Evolutionary conservation across 805 yeast species (phyloP), one percentile per base, ranked within the genome.

Genomic region (Sugiyamaella lignohabitans): DNA sequence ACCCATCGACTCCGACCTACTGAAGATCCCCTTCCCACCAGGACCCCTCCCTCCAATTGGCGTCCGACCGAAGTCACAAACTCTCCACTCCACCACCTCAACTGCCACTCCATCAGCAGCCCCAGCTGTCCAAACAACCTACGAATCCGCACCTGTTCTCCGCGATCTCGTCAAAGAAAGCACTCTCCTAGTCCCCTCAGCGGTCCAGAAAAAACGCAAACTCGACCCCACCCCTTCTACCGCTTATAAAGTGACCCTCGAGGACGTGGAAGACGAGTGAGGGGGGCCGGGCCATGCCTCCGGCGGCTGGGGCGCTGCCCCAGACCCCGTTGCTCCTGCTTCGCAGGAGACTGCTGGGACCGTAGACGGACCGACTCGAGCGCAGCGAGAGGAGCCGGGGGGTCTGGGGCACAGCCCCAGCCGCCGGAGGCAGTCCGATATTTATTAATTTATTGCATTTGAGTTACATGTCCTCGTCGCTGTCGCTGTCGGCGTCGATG

Each of bases 11-110:
- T 50, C 56, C 10, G 54, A 27, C 32, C 32, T 62, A 3, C 23
- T 43, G 11, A 42, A 47, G 14, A 63, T 67, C n/a, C 64, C 64
- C n/a, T 43, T 62, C n/a, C 71, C 70, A 4, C 14, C 16, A 35
- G 11, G 48, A 34, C 32, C n/a, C 27, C 38, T 14, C 4, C 41
- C 8, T 16, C 40, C 14, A 32, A 20, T 14, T 38, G 51, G 52
- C 14, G 19, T 24, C 19, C 22, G 38, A 21, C 20, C n/a, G 40
- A 16, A 17, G 19, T n/a, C 18, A 19, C 5, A 35, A 5, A 14
- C 46, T 11, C 19, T 19, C 23, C 20, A 22, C 17, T 47, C 21
- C 16, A 8, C 11, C n/a, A 21, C 24, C 34, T 37, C 38, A 19
- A 35, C 21, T 35, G 8, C 38, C 8, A 27, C 14, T 10, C 11